phyloP scores from a whole-genome alignment of 2,329 filamentous ascomycete genomes.

The Cytospora piceicola region DNA sequence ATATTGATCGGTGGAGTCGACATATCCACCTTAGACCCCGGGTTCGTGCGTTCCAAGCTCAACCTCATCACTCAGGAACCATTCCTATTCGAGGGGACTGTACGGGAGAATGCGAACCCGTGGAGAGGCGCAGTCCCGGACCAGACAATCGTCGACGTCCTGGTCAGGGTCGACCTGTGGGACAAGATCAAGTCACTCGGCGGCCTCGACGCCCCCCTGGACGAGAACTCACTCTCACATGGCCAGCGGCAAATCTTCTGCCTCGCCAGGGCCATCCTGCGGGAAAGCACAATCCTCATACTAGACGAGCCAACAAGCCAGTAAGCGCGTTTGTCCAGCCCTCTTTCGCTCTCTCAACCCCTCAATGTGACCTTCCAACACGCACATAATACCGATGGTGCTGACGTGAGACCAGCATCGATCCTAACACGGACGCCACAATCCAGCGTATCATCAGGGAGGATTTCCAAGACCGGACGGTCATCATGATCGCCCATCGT shows the following conservation, averaged over 20 bases:
- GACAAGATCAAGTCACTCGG: conserved; percentile 10
- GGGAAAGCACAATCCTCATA: conserved; percentile 41
- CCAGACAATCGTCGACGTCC: conserved; percentile 13
- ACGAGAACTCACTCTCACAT: conserved; percentile 29
- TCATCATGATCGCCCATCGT: conserved; percentile 25
- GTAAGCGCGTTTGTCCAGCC: conserved; percentile 25
- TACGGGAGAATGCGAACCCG: conserved; percentile 32
- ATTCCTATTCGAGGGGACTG: conserved; percentile 23
- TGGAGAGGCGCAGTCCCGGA: conserved; percentile 25
- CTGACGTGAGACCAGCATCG: not conserved
- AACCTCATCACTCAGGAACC: conserved; percentile 49
- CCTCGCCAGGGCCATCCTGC: conserved; percentile 45
- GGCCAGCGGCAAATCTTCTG: conserved; percentile 53
- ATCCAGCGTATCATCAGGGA: conserved; percentile 19
- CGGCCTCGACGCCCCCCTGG: conserved; percentile 4
- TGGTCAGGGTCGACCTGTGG: conserved; percentile 10
- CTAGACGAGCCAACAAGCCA: conserved; percentile 47
- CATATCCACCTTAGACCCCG: conserved; percentile 44
- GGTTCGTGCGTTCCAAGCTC: conserved; percentile 46
- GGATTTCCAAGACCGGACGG: conserved; percentile 16
- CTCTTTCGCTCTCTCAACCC: no score
- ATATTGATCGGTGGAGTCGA: conserved; percentile 49
- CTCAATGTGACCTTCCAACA: no score
- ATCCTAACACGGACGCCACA: conserved; percentile 13
- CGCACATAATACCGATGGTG: not conserved